Base-by-base conservation (phyloP, 352 stramenopile species). In the Phytophthora lateralis region DNA sequence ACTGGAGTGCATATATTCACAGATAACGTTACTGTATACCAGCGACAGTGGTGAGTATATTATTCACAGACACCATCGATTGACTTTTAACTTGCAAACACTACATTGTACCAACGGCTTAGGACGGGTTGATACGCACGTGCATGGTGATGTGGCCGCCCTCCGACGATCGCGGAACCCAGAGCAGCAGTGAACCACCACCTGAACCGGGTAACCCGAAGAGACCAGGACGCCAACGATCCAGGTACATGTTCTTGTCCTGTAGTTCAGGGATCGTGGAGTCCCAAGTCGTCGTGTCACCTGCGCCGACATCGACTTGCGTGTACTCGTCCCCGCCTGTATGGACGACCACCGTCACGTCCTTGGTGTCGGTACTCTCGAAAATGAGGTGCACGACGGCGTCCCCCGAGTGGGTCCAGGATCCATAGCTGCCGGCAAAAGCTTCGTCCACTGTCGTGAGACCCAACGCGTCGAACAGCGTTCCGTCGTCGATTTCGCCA, bases 371-470 rank as follows among this genome's bases (percentile, higher is more conserved):
- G 26, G 61, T 54, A 24, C 69, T 79, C 17, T 68, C 68, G 12
- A 79, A 77, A 6, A 70, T 66, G 12, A 79, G 44, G 14, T 44
- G 48, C 0, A 77, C 48, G 17, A 73, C 49, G 4, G 68, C 68
- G 6, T 79, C 60, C 6, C 69, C 66, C 1, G 45, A 18, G 24
- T 73, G 55, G 0, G 51, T 75, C 18, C 64, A 78, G 0, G 55
- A 62, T 6, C 66, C 77, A 6, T 73, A 75, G 46, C 54, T 82
- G 26, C 62, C 61, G 0, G 24, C 27, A 41, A 87, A 84, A 0
- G 75, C 75, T 55, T 80, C 75, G 49, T 81, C 45, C 34, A 66
- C 30, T 30, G 26, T 30, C 26, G 26, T 30, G 4, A 30, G 26
- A 9, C 26, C 26, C 26, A 30, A 30, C 26, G 26, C 26, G 26